These are phyloP conservation scores for Penicillium goetzii DNA, from an alignment of 495 filamentous ascomycete species.

Conservation along the genomic window DNA sequence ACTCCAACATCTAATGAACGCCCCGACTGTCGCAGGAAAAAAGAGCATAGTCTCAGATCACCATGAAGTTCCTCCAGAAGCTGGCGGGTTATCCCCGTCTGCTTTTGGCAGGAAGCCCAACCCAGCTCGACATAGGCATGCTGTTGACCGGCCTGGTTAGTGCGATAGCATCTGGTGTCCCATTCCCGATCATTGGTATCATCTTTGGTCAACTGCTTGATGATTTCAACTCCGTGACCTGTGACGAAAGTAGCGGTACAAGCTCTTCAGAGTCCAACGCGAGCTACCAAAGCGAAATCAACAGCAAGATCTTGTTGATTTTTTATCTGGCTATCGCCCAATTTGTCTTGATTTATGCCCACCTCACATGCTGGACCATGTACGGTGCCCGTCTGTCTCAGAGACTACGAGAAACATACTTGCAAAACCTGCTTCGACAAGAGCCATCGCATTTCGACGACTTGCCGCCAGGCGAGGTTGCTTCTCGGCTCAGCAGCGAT, in stretches of 20 bases:
- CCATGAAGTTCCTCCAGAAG: constrained; percentile 38
- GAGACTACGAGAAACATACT: constrained; percentile 61
- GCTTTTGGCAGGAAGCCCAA: constrained; percentile 42
- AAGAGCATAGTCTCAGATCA: neutral
- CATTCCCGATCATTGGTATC: constrained; percentile 69
- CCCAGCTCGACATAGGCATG: constrained; percentile 24
- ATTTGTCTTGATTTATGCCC: constrained; percentile 61
- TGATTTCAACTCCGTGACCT: constrained; percentile 64
- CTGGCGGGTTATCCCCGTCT: constrained; percentile 46
- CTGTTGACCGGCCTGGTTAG: constrained; percentile 48
- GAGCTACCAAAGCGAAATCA: constrained; percentile 49
- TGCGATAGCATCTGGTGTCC: constrained; percentile 65
- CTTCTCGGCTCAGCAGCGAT: constrained; percentile 62
- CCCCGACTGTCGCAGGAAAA: neutral
- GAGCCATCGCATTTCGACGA: constrained; percentile 65
- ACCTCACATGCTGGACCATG: constrained; percentile 60
- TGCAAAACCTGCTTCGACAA: constrained; percentile 60
- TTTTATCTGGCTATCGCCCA: constrained; percentile 66
- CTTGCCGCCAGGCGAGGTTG: constrained; percentile 61
- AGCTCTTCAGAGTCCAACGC: constrained; percentile 20
- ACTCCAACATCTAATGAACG: neutral
- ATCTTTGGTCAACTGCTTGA: constrained; percentile 71
- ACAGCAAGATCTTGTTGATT: constrained; percentile 61
- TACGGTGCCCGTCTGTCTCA: constrained; percentile 64
- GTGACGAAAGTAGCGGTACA: constrained; percentile 32